Evolutionary conservation across 2,329 filamentous ascomycete species (phyloP).

Genomic region (Trichoderma atrobrunneum): DNA sequence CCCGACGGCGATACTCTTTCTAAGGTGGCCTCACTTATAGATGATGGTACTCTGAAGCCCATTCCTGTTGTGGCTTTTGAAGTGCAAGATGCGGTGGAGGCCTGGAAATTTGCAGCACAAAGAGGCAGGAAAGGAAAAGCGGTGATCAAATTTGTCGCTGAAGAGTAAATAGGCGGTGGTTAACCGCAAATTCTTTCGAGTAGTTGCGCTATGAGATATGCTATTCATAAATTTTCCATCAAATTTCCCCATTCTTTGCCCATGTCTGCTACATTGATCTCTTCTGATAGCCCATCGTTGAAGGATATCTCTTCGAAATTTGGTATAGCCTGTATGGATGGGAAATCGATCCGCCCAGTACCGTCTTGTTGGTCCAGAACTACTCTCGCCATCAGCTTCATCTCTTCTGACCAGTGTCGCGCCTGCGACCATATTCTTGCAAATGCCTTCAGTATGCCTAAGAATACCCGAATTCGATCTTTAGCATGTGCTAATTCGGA

Average conservation of each 20-base stretch:
- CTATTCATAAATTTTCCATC: background rate
- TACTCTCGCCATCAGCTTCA: slow-evolving; percentile 21
- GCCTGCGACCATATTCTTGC: slow-evolving; percentile 23
- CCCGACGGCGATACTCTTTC: slow-evolving; percentile 23
- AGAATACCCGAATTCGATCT: slow-evolving; percentile 23
- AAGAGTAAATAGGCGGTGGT: background rate
- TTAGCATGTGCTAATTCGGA: slow-evolving; percentile 12
- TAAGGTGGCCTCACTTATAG: slow-evolving; percentile 24
- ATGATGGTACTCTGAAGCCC: slow-evolving; percentile 23
- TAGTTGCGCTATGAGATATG: background rate
- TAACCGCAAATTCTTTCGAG: background rate
- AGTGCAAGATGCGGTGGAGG: slow-evolving; percentile 25
- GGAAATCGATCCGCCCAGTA: background rate
- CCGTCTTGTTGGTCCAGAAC: slow-evolving; percentile 5
- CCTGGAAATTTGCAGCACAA: slow-evolving; percentile 27
- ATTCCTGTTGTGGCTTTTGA: slow-evolving; percentile 26
- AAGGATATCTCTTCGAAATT: background rate
- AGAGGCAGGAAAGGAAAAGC: slow-evolving; percentile 27
- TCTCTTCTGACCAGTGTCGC: slow-evolving; percentile 19
- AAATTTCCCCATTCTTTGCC: background rate
- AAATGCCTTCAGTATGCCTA: slow-evolving; percentile 21
- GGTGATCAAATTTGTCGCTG: slow-evolving; percentile 26
- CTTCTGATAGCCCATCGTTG: background rate
- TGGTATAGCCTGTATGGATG: background rate
- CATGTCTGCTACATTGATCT: background rate